Evolutionary conservation across 805 yeast genomes (phyloP).

Genomic region (Grigorovia transvaalensis): DNA sequence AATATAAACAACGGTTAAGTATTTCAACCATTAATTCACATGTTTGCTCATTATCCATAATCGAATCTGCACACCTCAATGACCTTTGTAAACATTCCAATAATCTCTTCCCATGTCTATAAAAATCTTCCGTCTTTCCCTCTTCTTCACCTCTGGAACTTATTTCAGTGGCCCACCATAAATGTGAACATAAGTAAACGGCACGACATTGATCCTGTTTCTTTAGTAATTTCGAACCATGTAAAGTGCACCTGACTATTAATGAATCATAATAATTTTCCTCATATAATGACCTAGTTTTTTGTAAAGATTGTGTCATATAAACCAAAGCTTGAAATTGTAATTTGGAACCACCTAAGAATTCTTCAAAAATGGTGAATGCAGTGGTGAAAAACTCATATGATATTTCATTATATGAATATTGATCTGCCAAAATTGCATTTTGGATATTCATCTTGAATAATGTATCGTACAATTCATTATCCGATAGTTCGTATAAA

Average conservation of each 20-base stretch:
- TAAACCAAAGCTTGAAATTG: constrained; percentile 45
- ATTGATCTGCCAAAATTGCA: constrained; percentile 74
- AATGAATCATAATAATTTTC: constrained; percentile 51
- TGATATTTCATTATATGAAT: constrained; percentile 56
- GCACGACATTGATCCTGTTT: constrained; percentile 94
- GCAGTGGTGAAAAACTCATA: constrained; percentile 87
- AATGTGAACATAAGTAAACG: constrained; percentile 71
- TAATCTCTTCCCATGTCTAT: constrained; percentile 57
- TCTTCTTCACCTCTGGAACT: constrained; percentile 36
- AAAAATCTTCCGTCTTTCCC: constrained; percentile 32
- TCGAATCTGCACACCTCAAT: constrained; percentile 84
- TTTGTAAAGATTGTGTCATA: constrained; percentile 42
- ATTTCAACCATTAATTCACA: constrained; percentile 82
- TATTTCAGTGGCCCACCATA: constrained; percentile 85
- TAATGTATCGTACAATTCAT: constrained; percentile 4
- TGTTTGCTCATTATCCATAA: constrained; percentile 61
- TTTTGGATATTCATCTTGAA: constrained; percentile 46
- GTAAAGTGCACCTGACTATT: constrained; percentile 75
- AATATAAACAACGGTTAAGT: constrained; percentile 74
- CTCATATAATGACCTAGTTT: constrained; percentile 39
- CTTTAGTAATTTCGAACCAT: constrained; percentile 78
- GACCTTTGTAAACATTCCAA: constrained; percentile 86
- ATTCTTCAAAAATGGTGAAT: constrained; percentile 70
- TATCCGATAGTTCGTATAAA: constrained; percentile 31
- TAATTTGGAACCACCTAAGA: constrained; percentile 41